phyloP scores from a whole-genome alignment of 2,329 filamentous ascomycete genomes.

The Pseudogymnoascus sp. region DNA sequence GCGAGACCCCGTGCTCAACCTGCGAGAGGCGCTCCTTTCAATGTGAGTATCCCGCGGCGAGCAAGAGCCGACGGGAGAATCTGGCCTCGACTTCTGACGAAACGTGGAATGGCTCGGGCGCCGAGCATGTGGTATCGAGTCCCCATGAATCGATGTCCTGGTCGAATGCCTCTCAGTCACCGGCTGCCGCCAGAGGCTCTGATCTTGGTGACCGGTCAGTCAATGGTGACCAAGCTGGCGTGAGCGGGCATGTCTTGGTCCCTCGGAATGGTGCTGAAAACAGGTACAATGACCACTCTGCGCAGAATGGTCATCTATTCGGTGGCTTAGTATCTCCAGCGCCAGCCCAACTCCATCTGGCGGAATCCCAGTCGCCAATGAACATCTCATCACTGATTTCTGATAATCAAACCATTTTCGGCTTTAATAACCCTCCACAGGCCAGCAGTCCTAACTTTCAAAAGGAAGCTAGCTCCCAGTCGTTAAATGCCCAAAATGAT shows the following conservation, averaged over 20 bases:
- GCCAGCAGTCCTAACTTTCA: background rate
- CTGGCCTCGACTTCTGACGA: background rate
- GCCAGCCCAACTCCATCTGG: background rate
- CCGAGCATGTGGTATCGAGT: background rate
- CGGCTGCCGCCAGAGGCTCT: background rate
- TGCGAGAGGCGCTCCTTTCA: constrained; percentile 19
- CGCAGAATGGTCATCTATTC: background rate
- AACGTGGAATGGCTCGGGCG: background rate
- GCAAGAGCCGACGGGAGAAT: constrained; percentile 2
- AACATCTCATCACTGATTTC: background rate
- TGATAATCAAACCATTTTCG: background rate
- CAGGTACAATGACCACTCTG: background rate
- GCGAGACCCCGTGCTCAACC: constrained; percentile 16
- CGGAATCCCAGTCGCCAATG: constrained; percentile 10
- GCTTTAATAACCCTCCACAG: background rate
- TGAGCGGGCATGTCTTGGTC: background rate
- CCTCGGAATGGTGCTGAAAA: background rate
- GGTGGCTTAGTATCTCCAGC: background rate
- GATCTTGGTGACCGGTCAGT: background rate
- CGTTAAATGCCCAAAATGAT: background rate
- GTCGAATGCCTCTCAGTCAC: background rate
- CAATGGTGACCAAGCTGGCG: background rate
- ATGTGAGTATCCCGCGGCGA: constrained; percentile 16
- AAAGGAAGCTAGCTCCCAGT: background rate
- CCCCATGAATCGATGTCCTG: constrained; percentile 14